phyloP scores from a whole-genome alignment of 441 rosid species.

The California macrophylla region DNA sequence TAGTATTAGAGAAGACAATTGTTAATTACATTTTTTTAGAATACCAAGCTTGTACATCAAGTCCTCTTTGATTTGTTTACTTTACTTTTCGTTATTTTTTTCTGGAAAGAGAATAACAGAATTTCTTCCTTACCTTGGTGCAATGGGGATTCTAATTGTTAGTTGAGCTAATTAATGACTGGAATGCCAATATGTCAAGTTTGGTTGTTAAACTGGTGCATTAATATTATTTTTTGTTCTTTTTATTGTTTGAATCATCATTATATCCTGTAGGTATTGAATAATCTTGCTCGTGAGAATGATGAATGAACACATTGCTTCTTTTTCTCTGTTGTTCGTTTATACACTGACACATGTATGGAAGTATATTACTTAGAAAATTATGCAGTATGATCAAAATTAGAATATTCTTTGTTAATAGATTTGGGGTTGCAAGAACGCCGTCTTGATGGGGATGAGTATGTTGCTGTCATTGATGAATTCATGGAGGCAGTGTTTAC shows the following conservation, averaged over 20 bases:
- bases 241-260: not conserved
- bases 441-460: conserved; percentile 80
- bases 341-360: not conserved
- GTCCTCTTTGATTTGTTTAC: not conserved
- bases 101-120: not conserved
- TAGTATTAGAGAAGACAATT: not conserved
- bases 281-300: not conserved
- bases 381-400: not conserved
- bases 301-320: not conserved
- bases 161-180: not conserved
- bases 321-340: not conserved
- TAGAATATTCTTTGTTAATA: conserved; percentile 26
- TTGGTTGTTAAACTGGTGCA: not conserved
- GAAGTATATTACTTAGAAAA: not conserved
- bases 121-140: not conserved
- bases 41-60: not conserved
- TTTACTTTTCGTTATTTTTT: not conserved
- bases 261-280: not conserved
- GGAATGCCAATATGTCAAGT: not conserved
- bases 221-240: not conserved
- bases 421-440: conserved; percentile 91
- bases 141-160: not conserved
- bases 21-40: too few species aligned
- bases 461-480: conserved; percentile 72
- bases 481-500: conserved; percentile 99